Evolutionary conservation across 495 filamentous ascomycete species (phyloP), one percentile per base, ranked within the genome.

Genomic region (Parathielavia appendiculata): DNA sequence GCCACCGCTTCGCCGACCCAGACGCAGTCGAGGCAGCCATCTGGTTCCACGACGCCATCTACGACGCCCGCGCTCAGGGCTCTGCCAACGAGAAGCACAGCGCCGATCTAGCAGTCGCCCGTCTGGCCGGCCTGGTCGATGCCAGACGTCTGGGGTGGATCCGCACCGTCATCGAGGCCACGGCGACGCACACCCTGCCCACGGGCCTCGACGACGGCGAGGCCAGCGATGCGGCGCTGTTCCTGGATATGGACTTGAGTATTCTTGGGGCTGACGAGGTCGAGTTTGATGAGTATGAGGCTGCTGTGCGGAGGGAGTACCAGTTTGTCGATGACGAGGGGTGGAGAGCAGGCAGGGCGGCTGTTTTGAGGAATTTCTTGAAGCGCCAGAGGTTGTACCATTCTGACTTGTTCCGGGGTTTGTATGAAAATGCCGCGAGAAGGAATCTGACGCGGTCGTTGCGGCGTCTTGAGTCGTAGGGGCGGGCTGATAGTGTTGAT

Each of bases 361-460:
- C 54, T 7, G 62, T 64, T 16, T 43, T 64, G 51, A 36, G 13
- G 19, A 9, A 46, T n/a, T 64, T 64, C 36, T 12, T 59, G 30
- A 40, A 23, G 30, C 50, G 62, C 38, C 49, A 54, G 50, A 20
- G 56, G 35, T 49, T 64, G 14, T 64, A 26, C 35, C 34, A 43
- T 1, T 61, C 62, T 10, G 58, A 59, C 12, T 0, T 61, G n/a
- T 64, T 61, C 26, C 0, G 51, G n/a, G 40, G 23, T 20, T 23
- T 55, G 51, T 61, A 26, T 30, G 62, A 64, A 39, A 51, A 52
- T 8, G 30, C 13, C 5, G 62, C 62, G 23, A 55, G 62, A 39
- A n/a, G 14, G 51, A 64, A 64, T 22, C 41, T 63, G 47, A 72
- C 40, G 62, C 76, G 46, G 71, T 74, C 26, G 34, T 39, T 52